A percentile compares a stretch with the other conserved stretches of the same genome.
phyloP scores from a whole-genome alignment of 495 filamentous ascomycete genomes.

The Lasiosphaeria ovina region DNA sequence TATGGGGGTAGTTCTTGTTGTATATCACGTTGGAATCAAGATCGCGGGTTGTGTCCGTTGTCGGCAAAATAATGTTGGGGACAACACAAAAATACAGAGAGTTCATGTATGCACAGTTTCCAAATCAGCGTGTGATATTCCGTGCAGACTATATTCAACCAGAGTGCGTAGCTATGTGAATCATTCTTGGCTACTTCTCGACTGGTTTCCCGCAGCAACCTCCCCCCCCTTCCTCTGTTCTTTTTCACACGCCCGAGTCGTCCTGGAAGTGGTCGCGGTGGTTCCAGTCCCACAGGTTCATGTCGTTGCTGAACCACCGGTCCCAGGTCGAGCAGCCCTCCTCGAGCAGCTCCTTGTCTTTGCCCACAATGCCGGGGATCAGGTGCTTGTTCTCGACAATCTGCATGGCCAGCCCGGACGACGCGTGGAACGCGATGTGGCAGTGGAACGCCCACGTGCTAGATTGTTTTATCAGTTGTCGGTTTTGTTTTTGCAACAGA shows the following conservation, averaged over 20 bases:
- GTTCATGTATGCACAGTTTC: too few relatives aligned
- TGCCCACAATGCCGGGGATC: slow-evolving; percentile 26
- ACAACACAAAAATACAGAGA: too few relatives aligned
- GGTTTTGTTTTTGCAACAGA: neutral
- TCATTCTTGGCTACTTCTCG: too few relatives aligned
- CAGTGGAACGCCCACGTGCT: slow-evolving; percentile 42
- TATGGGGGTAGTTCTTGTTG: too few relatives aligned
- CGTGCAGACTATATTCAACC: too few relatives aligned
- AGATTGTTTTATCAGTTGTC: slow-evolving; percentile 7
- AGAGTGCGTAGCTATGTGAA: too few relatives aligned
- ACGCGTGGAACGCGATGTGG: slow-evolving; percentile 48
- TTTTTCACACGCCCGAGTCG: slow-evolving; percentile 30
- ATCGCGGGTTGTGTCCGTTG: too few relatives aligned
- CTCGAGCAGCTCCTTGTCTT: slow-evolving; percentile 16
- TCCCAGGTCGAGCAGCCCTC: slow-evolving; percentile 37
- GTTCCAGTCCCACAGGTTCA: slow-evolving; percentile 15
- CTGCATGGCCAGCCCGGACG: slow-evolving; percentile 41
- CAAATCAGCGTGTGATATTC: too few relatives aligned
- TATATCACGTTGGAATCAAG: too few relatives aligned
- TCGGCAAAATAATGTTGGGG: too few relatives aligned
- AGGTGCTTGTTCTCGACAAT: slow-evolving; percentile 39
- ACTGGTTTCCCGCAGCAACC: too few relatives aligned
- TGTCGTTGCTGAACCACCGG: slow-evolving; percentile 21
- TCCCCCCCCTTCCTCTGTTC: too few relatives aligned
- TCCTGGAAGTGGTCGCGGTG: slow-evolving; percentile 24